Evolutionary conservation across 2,329 filamentous ascomycete species (phyloP), one percentile per base, ranked within the genome.

Genomic region (Colletotrichum limetticola): DNA sequence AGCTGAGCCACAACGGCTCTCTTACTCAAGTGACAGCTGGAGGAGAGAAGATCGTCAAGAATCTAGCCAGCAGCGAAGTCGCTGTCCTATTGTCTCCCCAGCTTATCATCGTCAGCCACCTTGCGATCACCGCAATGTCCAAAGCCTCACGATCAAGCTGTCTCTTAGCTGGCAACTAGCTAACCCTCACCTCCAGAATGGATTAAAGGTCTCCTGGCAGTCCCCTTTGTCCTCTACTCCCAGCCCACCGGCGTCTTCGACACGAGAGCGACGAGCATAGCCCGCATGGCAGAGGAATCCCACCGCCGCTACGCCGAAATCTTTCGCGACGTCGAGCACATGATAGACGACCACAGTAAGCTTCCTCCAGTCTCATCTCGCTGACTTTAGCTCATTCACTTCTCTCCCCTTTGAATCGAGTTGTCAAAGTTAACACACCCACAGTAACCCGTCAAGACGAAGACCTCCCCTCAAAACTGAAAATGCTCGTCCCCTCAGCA

Each of bases 221-320:
- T 98, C 0, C 97, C 97, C 0, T 99, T 99, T 80, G 96, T 99
- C 52, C 90, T 99, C 66, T 95, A 98, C 82, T 98, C 96, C 1
- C 95, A 98, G 80, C 97, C 97, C 4, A 97, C 95, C 1, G 95
- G 95, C 24, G 91, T 95, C 55, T 95, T 96, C 78, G 92, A 95
- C 75, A 87, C 90, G 69, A 88, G 91, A 77, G 90, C 90, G 74
- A 86, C 89, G 67, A 89, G 87, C 68, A 89, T 96, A 63, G 85
- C 89, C 57, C 89, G 92, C 71, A 95, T 96, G 86, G 94, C 94
- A 5, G 90, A 91, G 71, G 92, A 94, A 79, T 94, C 96, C 30
- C 95, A 97, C 79, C 89, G 93, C 69, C 91, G 97, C 74, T 99
- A 98, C 84, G 94, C 94, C 60, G 96, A 99, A 83, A 98, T 98